Evolutionary conservation across 75 land plant genomes (phyloP).

Genomic region (Cupressus sempervirens): DNA sequence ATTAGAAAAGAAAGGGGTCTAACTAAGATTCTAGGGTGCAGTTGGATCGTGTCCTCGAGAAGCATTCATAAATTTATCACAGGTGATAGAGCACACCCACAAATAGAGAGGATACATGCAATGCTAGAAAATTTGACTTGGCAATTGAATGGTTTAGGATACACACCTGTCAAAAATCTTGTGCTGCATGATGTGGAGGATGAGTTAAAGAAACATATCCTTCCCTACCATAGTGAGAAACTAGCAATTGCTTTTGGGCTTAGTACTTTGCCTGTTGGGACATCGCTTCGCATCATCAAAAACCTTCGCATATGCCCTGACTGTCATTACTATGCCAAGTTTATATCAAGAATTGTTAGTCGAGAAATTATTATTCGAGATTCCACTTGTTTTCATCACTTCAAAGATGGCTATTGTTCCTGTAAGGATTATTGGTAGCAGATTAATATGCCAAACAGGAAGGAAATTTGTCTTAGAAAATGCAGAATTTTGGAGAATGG

Average conservation of each 20-base stretch:
- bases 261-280: constrained; percentile 19
- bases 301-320: constrained; percentile 20
- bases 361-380: constrained; percentile 24
- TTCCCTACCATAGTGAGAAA: constrained; percentile 23
- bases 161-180: not conserved
- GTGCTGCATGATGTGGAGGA: not conserved
- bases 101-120: constrained; percentile 2
- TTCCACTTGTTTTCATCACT: constrained; percentile 22
- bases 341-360: constrained; percentile 20
- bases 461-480: not conserved
- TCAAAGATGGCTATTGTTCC: constrained; percentile 24
- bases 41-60: not conserved
- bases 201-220: constrained; percentile 8
- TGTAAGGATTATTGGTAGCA: constrained; percentile 20
- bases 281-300: constrained; percentile 14
- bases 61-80: not conserved
- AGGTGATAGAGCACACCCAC: constrained; percentile 7
- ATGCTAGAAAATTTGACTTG: not conserved
- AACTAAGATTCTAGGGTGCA: not conserved
- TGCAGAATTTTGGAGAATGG: not conserved
- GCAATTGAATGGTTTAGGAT: not conserved
- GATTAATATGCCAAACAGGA: not conserved
- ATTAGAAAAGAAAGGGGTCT: not conserved
- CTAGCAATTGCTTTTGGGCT: constrained; percentile 34
- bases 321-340: constrained; percentile 24